Evolutionary conservation across 331 rosid genomes (phyloP).

Genomic region (Pyrus hybrid): DNA sequence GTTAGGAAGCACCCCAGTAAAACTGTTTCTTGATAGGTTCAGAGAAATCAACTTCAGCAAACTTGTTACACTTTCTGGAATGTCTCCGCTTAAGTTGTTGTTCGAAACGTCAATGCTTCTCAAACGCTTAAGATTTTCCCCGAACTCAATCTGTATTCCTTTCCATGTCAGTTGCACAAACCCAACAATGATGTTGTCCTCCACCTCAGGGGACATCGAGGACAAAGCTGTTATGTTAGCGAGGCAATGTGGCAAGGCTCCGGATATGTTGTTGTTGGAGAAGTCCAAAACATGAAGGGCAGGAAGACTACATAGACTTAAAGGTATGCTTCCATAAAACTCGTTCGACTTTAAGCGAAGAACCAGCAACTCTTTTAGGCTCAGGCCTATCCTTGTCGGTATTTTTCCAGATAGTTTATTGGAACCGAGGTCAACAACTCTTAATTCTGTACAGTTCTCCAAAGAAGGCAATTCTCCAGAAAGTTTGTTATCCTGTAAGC

Average conservation of each 20-base stretch:
- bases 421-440: conserved; percentile 21
- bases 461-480: conserved; percentile 23
- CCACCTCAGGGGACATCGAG: not conserved
- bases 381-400: conserved; percentile 27
- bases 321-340: conserved; percentile 15
- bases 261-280: conserved; percentile 20
- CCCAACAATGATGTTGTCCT: not conserved
- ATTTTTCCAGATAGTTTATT: conserved; percentile 25
- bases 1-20: not conserved
- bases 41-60: not conserved
- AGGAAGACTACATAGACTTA: conserved; percentile 17
- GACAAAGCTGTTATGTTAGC: conserved; percentile 4
- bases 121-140: not conserved
- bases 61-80: conserved; percentile 1
- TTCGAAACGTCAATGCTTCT: conserved; percentile 14
- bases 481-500: conserved; percentile 10
- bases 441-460: not conserved
- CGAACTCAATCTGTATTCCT: conserved; percentile 10
- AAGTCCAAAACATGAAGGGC: conserved; percentile 31
- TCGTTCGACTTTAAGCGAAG: conserved; percentile 16
- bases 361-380: conserved; percentile 9
- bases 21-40: not conserved
- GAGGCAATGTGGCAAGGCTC: conserved; percentile 25
- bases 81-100: not conserved
- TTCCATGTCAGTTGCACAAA: conserved; percentile 17